phyloP scores from a whole-genome alignment of 345 rosid species.

The Populus davidiana region DNA sequence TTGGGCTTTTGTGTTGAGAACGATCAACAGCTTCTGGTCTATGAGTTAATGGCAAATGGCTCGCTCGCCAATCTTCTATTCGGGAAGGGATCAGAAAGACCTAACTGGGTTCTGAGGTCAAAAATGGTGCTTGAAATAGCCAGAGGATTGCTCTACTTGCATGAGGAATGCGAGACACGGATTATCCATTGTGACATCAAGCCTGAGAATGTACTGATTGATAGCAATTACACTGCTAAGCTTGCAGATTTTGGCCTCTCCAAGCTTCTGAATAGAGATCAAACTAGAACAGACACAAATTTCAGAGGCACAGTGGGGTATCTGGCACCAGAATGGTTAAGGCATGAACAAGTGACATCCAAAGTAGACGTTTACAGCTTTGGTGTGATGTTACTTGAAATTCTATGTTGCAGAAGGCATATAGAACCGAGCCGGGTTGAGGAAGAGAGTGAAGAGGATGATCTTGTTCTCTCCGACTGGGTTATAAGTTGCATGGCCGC shows the following conservation, averaged over 20 bases:
- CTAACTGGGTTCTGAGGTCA: conserved; percentile 23
- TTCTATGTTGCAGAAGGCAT: conserved; percentile 37
- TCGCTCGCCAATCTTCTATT: conserved; percentile 21
- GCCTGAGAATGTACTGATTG: conserved; percentile 34
- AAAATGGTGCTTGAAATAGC: conserved; percentile 26
- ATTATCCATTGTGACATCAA: conserved; percentile 39
- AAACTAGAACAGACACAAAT: conserved; percentile 30
- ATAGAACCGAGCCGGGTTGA: conserved; percentile 24
- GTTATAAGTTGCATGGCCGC: conserved; percentile 10
- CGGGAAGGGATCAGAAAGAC: conserved; percentile 7
- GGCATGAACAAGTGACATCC: conserved; percentile 21
- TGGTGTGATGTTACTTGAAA: conserved; percentile 31
- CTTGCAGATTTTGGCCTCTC: conserved; percentile 34
- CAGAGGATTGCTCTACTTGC: conserved; percentile 32
- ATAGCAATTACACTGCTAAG: conserved; percentile 24
- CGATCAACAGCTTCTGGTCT: conserved; percentile 25
- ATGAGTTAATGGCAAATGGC: conserved; percentile 29
- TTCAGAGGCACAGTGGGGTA: conserved; percentile 34
- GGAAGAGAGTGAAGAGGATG: conserved; percentile 33
- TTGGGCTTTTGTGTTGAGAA: conserved; percentile 30
- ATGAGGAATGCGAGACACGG: conserved; percentile 25
- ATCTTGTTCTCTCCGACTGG: conserved; percentile 28
- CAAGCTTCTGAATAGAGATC: conserved; percentile 33
- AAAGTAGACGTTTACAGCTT: conserved; percentile 35
- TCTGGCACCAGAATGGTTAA: conserved; percentile 38